Evolutionary conservation across 2,329 filamentous ascomycete species (phyloP).

Genomic region (Colletotrichum costaricense): DNA sequence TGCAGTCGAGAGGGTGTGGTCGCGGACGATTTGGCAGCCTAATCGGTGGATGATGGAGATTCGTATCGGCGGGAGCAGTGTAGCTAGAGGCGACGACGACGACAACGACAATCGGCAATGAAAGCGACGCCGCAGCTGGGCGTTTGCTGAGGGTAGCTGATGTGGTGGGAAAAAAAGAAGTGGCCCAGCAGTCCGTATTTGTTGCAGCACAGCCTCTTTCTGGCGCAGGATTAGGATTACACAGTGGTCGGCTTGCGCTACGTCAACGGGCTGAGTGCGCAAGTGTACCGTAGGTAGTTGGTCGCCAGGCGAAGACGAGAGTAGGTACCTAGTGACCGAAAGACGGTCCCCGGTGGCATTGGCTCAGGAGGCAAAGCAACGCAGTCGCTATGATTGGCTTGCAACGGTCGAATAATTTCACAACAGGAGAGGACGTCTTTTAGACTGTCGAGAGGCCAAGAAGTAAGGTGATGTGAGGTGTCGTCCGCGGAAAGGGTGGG

Average conservation of each 20-base stretch:
- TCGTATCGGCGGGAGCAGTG: constrained; percentile 5
- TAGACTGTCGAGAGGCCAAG: constrained; percentile 16
- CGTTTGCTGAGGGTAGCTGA: constrained; percentile 23
- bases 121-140: constrained; percentile 18
- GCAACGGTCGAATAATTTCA: constrained; percentile 14
- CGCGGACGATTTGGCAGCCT: constrained; percentile 11
- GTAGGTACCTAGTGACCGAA: background rate
- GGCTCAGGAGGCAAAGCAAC: constrained; percentile 26
- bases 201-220: constrained; percentile 44
- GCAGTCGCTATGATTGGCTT: constrained; percentile 34
- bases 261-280: constrained; percentile 31
- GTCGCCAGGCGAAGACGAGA: background rate
- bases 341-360: background rate
- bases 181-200: constrained; percentile 36
- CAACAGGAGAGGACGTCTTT: background rate
- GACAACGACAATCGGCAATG: constrained; percentile 3
- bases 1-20: constrained; percentile 13
- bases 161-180: constrained; percentile 27
- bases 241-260: constrained; percentile 29
- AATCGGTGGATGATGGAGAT: constrained; percentile 17
- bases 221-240: constrained; percentile 38
- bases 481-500: constrained; percentile 26
- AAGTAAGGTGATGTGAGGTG: constrained; percentile 28
- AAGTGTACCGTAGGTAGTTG: background rate
- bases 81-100: constrained; percentile 6